A percentile compares a stretch with the other conserved stretches of the same genome.
Evolutionary conservation across 2,329 filamentous ascomycete genomes (phyloP).

Genomic region (Fusarium miscanthi): DNA sequence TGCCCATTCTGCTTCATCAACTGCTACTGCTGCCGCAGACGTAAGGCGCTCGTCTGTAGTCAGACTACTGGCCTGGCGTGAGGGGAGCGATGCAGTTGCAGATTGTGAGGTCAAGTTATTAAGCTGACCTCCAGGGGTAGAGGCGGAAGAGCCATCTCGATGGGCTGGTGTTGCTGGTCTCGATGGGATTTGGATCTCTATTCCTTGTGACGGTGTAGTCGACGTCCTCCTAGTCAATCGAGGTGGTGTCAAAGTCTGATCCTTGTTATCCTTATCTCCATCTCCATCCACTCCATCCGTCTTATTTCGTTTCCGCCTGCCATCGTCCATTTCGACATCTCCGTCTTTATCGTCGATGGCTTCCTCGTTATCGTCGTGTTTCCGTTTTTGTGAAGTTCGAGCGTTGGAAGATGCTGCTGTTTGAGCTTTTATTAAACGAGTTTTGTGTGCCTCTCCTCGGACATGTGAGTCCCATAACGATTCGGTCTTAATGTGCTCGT

Average conservation of each 20-base stretch:
- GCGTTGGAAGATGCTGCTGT: slow-evolving; percentile 29
- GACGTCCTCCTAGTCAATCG: slow-evolving; percentile 60
- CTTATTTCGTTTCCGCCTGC: slow-evolving; percentile 60
- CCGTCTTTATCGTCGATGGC: slow-evolving; percentile 42
- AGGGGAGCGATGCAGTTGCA: slow-evolving; percentile 46
- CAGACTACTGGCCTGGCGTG: slow-evolving; percentile 43
- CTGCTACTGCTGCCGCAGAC: slow-evolving; percentile 38
- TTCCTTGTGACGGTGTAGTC: slow-evolving; percentile 63
- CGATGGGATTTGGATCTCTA: slow-evolving; percentile 72
- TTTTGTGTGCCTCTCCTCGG: slow-evolving; percentile 57
- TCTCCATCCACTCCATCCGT: slow-evolving; percentile 47
- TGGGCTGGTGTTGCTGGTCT: slow-evolving; percentile 69
- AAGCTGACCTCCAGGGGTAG: slow-evolving; percentile 50
- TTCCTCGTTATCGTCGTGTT: slow-evolving; percentile 50
- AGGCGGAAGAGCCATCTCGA: slow-evolving; percentile 55
- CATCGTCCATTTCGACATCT: slow-evolving; percentile 52
- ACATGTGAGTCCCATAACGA: slow-evolving; percentile 74
- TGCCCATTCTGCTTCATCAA: slow-evolving; percentile 84
- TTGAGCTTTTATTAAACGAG: slow-evolving; percentile 39
- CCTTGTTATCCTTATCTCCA: slow-evolving; percentile 34
- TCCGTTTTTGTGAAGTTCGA: slow-evolving; percentile 48
- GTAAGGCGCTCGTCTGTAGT: slow-evolving; percentile 32
- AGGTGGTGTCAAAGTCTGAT: slow-evolving; percentile 54
- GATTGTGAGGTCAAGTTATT: slow-evolving; percentile 25
- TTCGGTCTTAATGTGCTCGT: slow-evolving; percentile 72